Evolutionary conservation across 2,329 filamentous ascomycete genomes (phyloP).

Genomic region (Colletotrichum abscissum): DNA sequence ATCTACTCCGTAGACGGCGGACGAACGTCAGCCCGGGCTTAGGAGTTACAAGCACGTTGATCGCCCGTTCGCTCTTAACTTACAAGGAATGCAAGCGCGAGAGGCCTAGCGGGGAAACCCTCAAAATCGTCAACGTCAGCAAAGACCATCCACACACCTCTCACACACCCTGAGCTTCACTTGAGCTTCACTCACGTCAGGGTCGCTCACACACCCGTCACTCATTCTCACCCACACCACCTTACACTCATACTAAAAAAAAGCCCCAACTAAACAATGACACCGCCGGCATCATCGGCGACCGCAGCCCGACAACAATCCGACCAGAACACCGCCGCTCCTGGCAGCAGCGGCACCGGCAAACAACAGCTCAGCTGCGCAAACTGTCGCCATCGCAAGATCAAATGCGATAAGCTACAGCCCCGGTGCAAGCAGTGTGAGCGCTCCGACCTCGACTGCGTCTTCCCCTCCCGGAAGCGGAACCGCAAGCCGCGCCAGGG

Average conservation of each 20-base stretch:
- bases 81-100: not conserved
- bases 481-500: constrained; percentile 52
- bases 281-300: constrained; percentile 19
- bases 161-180: not conserved
- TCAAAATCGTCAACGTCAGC: constrained; percentile 25
- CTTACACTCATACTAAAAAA: not conserved
- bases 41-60: not conserved
- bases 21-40: constrained; percentile 1
- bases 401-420: constrained; percentile 68
- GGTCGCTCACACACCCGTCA: not conserved
- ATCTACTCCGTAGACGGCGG: not conserved
- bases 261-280: not conserved
- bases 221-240: not conserved
- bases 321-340: not conserved
- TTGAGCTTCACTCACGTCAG: not conserved
- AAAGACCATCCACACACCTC: not conserved
- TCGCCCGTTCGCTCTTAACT: not conserved
- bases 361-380: constrained; percentile 63
- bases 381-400: constrained; percentile 72
- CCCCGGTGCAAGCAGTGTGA: constrained; percentile 65
- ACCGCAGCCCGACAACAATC: constrained; percentile 6
- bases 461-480: constrained; percentile 57
- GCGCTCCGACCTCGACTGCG: constrained; percentile 58
- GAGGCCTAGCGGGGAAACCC: constrained; percentile 7
- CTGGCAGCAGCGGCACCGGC: not conserved